Base-by-base conservation (phyloP, 805 yeast genomes). In the Hemisphaericaspora nanyangensis region DNA sequence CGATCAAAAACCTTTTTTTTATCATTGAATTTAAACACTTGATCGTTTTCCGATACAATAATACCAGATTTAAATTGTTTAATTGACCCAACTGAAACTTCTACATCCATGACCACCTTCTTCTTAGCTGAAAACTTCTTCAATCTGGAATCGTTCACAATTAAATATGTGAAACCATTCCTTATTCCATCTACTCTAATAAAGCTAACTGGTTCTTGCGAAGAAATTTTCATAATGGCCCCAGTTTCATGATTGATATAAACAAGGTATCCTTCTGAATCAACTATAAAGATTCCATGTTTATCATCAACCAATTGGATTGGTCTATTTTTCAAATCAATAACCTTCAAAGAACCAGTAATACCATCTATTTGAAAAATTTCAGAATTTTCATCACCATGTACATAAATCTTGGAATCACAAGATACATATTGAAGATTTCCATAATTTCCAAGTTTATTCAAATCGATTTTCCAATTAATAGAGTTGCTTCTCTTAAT, bases 1-100 rank as follows among this genome's bases (percentile, higher is more conserved):
- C 42, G 25, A 5, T 7, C 34, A 15, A 41, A 38, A 29, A 29
- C 18, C 16, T 38, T 37, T 10, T 20, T 22, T 10, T 27, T 12
- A 13, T 31, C 34, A 24, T 18, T 20, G 15, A 44, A 29, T 33
- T 34, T 39, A 13, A 38, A 46, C 10, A 48, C 25, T 25, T 39
- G 36, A 25, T 48, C 46, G 19, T 42, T 37, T 22, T 32, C 38
- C 6, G 49, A 44, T 6, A 45, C 17, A 5, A 46, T 29, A 10
- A 46, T 33, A 2, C 46, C 44, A 2, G 34, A 34, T 29, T 45
- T 40, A 22, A 48, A 42, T 12, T 42, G 38, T 18, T 36, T 32
- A 18, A 48, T 31, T 13, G 38, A 28, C 6, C 35, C 35, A n/a
- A 72, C 34, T 6, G 29, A 11, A 19, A 35, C 19, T 15, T 35